Evolutionary conservation across 177 flowering plant species (phyloP).

Genomic region (Telopea speciosissima): DNA sequence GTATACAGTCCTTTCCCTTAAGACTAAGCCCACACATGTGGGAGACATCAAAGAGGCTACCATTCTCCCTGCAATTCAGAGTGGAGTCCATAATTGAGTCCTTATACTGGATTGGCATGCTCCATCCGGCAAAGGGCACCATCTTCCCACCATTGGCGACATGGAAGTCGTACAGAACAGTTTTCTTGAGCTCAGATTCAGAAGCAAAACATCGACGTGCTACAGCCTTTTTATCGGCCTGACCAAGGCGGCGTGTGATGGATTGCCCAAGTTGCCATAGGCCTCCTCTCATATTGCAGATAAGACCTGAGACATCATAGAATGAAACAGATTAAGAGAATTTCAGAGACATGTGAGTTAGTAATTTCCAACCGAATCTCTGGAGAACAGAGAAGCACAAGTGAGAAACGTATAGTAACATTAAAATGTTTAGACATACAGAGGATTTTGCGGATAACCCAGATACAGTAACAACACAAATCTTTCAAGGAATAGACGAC

Average conservation of each 20-base stretch:
- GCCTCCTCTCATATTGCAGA: constrained; percentile 49
- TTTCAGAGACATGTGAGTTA: background rate
- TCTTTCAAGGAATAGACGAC: background rate
- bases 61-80: constrained; percentile 78
- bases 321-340: background rate
- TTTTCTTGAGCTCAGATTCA: constrained; percentile 87
- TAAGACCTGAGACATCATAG: background rate
- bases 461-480: background rate
- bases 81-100: constrained; percentile 99
- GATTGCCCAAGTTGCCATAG: constrained; percentile 96
- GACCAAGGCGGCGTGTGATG: constrained; percentile 69
- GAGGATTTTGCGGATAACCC: background rate
- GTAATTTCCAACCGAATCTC: background rate
- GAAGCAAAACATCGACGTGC: constrained; percentile 57
- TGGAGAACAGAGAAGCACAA: background rate
- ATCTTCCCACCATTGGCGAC: constrained; percentile 89
- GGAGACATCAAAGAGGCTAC: constrained; percentile 86
- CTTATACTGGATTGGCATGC: constrained; percentile 99
- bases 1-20: constrained; percentile 77
- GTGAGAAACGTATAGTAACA: no score
- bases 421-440: no score
- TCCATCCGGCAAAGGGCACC: constrained; percentile 99
- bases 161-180: constrained; percentile 88
- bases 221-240: constrained; percentile 54
- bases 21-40: constrained; percentile 99